phyloP scores from a whole-genome alignment of 768 basidiomycete genomes.

The Hirschioporus abietinus region DNA sequence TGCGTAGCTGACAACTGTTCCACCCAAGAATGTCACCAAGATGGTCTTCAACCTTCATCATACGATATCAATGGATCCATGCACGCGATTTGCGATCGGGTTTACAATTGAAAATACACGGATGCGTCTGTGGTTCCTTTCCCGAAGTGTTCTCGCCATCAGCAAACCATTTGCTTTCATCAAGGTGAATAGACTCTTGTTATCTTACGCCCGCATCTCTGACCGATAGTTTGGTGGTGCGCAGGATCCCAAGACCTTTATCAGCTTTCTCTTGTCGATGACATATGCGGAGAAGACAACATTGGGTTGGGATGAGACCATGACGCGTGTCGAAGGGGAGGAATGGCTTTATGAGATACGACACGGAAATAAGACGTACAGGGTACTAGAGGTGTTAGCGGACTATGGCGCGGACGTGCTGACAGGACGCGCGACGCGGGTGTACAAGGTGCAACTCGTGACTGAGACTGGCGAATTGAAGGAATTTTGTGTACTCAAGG shows the following conservation, averaged over 20 bases:
- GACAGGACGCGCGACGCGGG: constrained; percentile 6
- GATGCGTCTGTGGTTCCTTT: constrained; percentile 25
- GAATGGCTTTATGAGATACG: background rate
- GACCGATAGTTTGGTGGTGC: background rate
- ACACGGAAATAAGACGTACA: background rate
- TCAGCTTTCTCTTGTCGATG: constrained; percentile 9
- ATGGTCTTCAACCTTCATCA: constrained; percentile 23
- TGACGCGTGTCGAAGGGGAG: background rate
- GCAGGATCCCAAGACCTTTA: constrained; percentile 8
- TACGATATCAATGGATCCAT: constrained; percentile 24
- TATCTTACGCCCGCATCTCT: background rate
- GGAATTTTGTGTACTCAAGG: background rate
- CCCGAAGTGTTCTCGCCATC: constrained; percentile 19
- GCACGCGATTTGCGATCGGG: constrained; percentile 22
- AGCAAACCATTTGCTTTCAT: constrained; percentile 15
- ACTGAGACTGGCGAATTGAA: background rate
- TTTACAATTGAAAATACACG: constrained; percentile 22
- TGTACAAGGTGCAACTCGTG: constrained; percentile 7
- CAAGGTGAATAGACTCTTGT: background rate
- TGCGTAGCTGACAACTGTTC: constrained; percentile 1
- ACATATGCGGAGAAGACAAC: constrained; percentile 5
- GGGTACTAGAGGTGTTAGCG: background rate
- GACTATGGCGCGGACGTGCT: constrained; percentile 4
- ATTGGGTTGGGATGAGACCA: constrained; percentile 9
- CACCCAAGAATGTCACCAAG: constrained; percentile 14